Conservation (phyloP, 768 basidiomycete genomes). For the Austroboletus eburneus region DNA sequence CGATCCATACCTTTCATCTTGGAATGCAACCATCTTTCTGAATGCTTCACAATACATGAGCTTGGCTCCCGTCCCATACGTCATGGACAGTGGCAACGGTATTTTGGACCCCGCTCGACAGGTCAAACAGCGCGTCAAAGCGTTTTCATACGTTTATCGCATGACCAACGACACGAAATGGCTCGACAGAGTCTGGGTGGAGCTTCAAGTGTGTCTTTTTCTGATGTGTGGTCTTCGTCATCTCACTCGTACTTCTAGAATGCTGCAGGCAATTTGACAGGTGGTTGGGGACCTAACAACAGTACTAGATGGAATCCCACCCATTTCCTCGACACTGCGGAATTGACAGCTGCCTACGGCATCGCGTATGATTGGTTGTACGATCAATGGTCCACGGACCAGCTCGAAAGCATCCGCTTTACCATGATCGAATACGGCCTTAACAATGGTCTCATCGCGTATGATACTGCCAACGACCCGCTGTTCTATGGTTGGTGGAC, state of each 20-base stretch:
- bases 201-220: slow-evolving; percentile 64
- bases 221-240: neutral
- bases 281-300: slow-evolving; percentile 58
- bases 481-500: slow-evolving; percentile 73
- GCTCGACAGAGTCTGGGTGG: slow-evolving; percentile 80
- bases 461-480: slow-evolving; percentile 35
- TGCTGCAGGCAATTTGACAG: slow-evolving; percentile 66
- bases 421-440: slow-evolving; percentile 81
- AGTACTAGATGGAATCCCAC: slow-evolving; percentile 75
- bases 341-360: slow-evolving; percentile 82
- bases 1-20: slow-evolving; percentile 81
- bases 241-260: slow-evolving; percentile 37
- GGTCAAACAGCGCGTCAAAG: slow-evolving; percentile 89
- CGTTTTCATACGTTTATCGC: slow-evolving; percentile 84
- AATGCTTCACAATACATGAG: slow-evolving; percentile 78
- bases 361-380: slow-evolving; percentile 98
- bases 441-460: slow-evolving; percentile 54
- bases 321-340: slow-evolving; percentile 94
- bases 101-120: slow-evolving; percentile 88
- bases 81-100: slow-evolving; percentile 79
- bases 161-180: slow-evolving; percentile 92
- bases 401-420: slow-evolving; percentile 62
- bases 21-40: slow-evolving; percentile 88
- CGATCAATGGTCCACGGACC: slow-evolving; percentile 71
- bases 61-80: slow-evolving; percentile 63